phyloP scores from a whole-genome alignment of 2,329 filamentous ascomycete genomes.

The Rhynchosporium graminicola region DNA sequence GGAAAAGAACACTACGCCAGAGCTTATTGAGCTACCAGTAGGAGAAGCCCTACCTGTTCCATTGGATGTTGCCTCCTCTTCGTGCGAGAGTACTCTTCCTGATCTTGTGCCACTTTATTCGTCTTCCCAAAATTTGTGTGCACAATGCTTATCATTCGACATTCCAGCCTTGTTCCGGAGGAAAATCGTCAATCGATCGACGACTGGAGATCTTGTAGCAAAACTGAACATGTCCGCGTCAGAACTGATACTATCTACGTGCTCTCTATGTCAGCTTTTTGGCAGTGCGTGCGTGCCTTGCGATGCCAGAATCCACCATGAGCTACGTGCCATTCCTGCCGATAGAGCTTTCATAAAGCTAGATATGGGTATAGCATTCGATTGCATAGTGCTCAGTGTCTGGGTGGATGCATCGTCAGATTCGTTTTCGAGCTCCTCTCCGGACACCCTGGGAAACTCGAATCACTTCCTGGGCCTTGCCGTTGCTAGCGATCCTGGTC shows the following conservation, averaged over 20 bases:
- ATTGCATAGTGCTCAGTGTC: background rate
- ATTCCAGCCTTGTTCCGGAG: background rate
- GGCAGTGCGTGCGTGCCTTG: background rate
- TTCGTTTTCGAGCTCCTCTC: too few species aligned
- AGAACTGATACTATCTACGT: background rate
- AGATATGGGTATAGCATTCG: background rate
- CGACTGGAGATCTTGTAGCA: background rate
- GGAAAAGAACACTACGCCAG: too few species aligned
- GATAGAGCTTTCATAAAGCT: background rate
- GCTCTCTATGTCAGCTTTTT: background rate
- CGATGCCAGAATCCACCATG: background rate
- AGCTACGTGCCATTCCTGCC: background rate
- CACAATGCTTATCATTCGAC: background rate
- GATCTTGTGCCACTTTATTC: background rate
- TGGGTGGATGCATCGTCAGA: too few species aligned
- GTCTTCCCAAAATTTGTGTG: background rate
- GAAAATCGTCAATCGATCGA: background rate
- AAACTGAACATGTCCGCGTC: background rate
- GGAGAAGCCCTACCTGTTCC: too few species aligned
- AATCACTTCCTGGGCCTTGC: background rate
- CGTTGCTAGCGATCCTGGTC: background rate
- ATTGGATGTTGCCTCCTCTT: background rate
- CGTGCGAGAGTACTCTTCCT: background rate
- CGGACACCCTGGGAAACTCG: too few species aligned
- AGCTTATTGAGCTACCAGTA: too few species aligned